These are phyloP conservation scores for Atalantia buxifolia DNA, from an alignment of 345 rosid species.

Conservation along the genomic window DNA sequence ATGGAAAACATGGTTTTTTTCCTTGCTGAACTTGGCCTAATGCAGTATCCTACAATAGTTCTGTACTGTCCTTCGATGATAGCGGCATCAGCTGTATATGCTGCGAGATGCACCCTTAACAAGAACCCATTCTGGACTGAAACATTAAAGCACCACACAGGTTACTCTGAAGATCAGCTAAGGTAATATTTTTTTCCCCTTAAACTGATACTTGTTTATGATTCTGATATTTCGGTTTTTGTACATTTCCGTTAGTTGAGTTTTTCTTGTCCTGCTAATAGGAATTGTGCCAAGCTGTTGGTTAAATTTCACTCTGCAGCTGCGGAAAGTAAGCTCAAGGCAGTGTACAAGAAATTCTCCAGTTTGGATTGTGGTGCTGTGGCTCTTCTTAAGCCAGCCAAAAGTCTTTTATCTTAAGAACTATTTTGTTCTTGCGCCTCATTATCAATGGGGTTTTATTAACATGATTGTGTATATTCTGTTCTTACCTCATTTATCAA, in stretches of 20 bases:
- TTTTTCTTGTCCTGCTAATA: conserved; percentile 17
- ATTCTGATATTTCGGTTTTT: background rate
- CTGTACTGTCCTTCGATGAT: conserved; percentile 57
- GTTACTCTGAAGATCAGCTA: conserved; percentile 59
- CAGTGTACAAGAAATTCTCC: conserved; percentile 59
- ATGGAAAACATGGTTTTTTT: conserved; percentile 71
- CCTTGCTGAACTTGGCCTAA: conserved; percentile 72
- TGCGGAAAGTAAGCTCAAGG: conserved; percentile 62
- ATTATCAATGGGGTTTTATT: background rate
- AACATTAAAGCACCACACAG: conserved; percentile 66
- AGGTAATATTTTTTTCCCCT: conserved; percentile 16
- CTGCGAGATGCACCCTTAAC: conserved; percentile 69
- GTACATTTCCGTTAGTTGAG: background rate
- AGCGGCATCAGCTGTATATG: conserved; percentile 91
- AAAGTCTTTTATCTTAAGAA: conserved; percentile 19
- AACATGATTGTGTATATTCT: too few species aligned
- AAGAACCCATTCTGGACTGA: conserved; percentile 71
- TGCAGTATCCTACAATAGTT: conserved; percentile 50
- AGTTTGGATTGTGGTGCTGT: conserved; percentile 53
- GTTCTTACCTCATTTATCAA: background rate
- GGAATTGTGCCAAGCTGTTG: conserved; percentile 70
- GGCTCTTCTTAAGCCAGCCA: conserved; percentile 60
- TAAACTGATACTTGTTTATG: too few species aligned
- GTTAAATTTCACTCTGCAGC: conserved; percentile 50
- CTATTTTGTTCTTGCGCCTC: background rate